Conservation (phyloP, 805 yeast genomes). For the Metschnikowia gelsemii region DNA sequence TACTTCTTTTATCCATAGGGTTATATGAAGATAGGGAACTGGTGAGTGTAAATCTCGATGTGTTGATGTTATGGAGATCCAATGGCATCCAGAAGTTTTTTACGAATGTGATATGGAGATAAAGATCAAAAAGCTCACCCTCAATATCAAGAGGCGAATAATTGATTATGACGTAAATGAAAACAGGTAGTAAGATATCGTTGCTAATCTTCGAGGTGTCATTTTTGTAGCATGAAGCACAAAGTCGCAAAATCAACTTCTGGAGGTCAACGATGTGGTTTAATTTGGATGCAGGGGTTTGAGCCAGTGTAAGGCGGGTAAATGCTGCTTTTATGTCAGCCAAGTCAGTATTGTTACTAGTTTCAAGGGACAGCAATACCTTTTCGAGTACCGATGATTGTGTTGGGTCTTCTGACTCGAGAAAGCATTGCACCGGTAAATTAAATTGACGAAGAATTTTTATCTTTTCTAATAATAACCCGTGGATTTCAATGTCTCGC, state of each 20-base stretch:
- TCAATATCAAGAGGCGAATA: conserved; percentile 23
- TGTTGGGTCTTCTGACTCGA: conserved; percentile 23
- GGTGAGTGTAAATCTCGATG: conserved; percentile 14
- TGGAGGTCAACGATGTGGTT: conserved; percentile 32
- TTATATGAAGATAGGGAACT: conserved; percentile 16
- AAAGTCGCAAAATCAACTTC: conserved; percentile 26
- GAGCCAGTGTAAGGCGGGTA: conserved; percentile 18
- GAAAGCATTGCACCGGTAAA: conserved; percentile 31
- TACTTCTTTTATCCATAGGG: conserved; percentile 17
- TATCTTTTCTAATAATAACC: conserved; percentile 36
- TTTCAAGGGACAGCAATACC: conserved; percentile 14
- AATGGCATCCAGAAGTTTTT: conserved; percentile 35
- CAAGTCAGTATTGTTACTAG: conserved; percentile 15
- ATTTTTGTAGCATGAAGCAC: conserved; percentile 20
- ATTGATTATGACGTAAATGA: conserved; percentile 37
- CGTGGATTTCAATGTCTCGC: conserved; percentile 37
- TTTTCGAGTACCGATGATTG: conserved; percentile 12
- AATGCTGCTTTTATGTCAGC: conserved; percentile 23
- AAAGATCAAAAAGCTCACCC: conserved; percentile 25
- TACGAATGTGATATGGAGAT: conserved; percentile 38
- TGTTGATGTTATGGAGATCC: conserved; percentile 30
- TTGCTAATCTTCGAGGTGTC: conserved; percentile 30
- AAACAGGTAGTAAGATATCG: conserved; percentile 40
- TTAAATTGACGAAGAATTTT: conserved; percentile 25
- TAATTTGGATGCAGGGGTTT: conserved; percentile 38